Evolutionary conservation across 2,329 filamentous ascomycete genomes (phyloP), one percentile per base, ranked within the genome.

Genomic region (Stagonosporopsis tanaceti): DNA sequence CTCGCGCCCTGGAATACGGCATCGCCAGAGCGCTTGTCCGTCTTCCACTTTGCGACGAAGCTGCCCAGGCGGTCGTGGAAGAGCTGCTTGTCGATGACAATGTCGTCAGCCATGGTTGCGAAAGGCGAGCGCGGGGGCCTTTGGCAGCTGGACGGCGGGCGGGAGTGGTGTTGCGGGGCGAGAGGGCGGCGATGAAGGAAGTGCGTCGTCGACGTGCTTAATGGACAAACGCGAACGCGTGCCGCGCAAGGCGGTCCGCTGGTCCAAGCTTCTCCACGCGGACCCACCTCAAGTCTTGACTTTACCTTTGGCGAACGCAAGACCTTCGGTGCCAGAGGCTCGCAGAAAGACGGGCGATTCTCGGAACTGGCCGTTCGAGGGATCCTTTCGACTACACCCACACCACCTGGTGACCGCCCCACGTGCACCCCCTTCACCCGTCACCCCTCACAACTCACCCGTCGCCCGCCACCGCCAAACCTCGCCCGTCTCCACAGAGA

Each of bases 41-140:
- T 88, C 84, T 97, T 98, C 95, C 96, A 99, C 80, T 92, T 88
- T 70, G 91, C 88, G 76, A 93, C 86, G 72, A 99, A 90, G 74
- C 90, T 89, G 67, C 89, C 89, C 67, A 98, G 85, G 75, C 95
- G 93, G 82, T 95, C 93, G 79, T 97, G 93, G 82, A 99, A 99
- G 77, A 88, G 84, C 78, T 90, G 89, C 82, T 89, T 91, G 83
- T 98, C 93, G 82, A 99, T 97, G 81, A 91, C 92, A 81, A 99
- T 96, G 80, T 89, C 87, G 68, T 78, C 76, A 40, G 84, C 84
- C 87, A 89, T 89, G 66, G 60, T 47, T 78, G 74, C 47, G 30
- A 39, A 53, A 66, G 70, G 68, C 67, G 61, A 25, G 54, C 47
- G 50, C 39, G 38, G 50, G 56, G 65, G 25, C 67, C 66, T 68